Evolutionary conservation across 768 basidiomycete species (phyloP).

Genomic region (Mycena maculata): DNA sequence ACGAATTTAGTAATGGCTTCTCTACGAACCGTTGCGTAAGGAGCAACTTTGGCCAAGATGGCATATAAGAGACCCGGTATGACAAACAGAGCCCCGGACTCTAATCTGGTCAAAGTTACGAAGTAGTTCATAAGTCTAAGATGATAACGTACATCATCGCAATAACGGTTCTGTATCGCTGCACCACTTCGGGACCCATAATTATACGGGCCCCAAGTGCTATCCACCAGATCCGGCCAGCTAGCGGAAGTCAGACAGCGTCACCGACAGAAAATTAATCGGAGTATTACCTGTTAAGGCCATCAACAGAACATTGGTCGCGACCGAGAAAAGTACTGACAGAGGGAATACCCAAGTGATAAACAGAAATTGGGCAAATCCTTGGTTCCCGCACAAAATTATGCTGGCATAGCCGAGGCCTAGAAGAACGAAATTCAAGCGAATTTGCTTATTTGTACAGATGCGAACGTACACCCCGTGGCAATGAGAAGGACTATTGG

Average conservation of each 20-base stretch:
- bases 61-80: constrained; percentile 26
- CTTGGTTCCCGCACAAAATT: constrained; percentile 10
- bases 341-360: constrained; percentile 27
- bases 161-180: constrained; percentile 40
- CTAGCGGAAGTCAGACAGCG: constrained; percentile 26
- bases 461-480: constrained; percentile 36
- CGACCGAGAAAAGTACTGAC: constrained; percentile 17
- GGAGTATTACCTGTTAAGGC: constrained; percentile 36
- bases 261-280: not conserved
- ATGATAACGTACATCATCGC: constrained; percentile 41
- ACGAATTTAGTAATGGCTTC: not conserved
- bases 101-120: constrained; percentile 10
- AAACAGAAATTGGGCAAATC: constrained; percentile 21
- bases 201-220: constrained; percentile 40
- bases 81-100: constrained; percentile 28
- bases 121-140: too few species aligned
- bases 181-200: constrained; percentile 36
- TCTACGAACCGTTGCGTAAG: constrained; percentile 9
- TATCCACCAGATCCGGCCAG: constrained; percentile 47
- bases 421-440: not conserved
- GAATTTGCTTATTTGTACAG: not conserved
- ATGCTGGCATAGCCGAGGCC: constrained; percentile 30
- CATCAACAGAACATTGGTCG: constrained; percentile 38
- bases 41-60: not conserved
- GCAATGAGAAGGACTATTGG: constrained; percentile 36